Percentiles rank a stretch among this genome's conserved stretches.
phyloP scores from a whole-genome alignment of 352 stramenopile genomes.

The Phytopythium cucurbitacearum region DNA sequence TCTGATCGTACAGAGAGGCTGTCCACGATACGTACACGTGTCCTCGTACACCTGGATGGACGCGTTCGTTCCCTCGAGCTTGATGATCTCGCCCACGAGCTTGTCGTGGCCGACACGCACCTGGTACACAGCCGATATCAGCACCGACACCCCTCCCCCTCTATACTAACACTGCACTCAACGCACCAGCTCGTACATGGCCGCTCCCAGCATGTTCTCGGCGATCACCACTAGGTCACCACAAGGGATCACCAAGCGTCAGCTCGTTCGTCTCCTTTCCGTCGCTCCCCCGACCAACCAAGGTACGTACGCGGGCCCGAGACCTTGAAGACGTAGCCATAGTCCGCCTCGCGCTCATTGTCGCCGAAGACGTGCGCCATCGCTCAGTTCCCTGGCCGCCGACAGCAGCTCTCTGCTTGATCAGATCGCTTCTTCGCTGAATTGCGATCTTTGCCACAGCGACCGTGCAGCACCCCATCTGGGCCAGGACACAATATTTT shows the following conservation, averaged over 20 bases:
- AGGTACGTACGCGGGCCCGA: slow-evolving; percentile 92
- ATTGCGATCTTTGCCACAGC: slow-evolving; percentile 32
- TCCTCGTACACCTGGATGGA: slow-evolving; percentile 99
- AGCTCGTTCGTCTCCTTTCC: neutral
- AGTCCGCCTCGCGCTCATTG: slow-evolving; percentile 91
- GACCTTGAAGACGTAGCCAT: slow-evolving; percentile 99
- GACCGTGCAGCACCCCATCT: slow-evolving; percentile 14
- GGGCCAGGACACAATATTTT: slow-evolving; percentile 1
- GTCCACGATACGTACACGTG: slow-evolving; percentile 62
- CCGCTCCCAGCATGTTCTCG: slow-evolving; percentile 98
- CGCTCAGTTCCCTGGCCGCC: slow-evolving; percentile 5
- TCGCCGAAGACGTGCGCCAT: slow-evolving; percentile 86
- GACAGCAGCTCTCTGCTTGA: slow-evolving; percentile 3
- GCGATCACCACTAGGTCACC: slow-evolving; percentile 93
- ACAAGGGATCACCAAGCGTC: slow-evolving; percentile 1
- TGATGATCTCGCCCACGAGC: slow-evolving; percentile 99
- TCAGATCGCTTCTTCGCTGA: slow-evolving; percentile 14
- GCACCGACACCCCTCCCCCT: neutral
- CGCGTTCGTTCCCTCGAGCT: slow-evolving; percentile 98
- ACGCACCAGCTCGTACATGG: slow-evolving; percentile 95
- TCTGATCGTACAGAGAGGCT: neutral
- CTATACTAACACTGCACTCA: neutral
- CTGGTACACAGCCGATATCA: slow-evolving; percentile 39
- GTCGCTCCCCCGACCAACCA: neutral
- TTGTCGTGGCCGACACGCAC: slow-evolving; percentile 98